Conservation (phyloP, 768 basidiomycete species). For the Collybiopsis confluens region DNA sequence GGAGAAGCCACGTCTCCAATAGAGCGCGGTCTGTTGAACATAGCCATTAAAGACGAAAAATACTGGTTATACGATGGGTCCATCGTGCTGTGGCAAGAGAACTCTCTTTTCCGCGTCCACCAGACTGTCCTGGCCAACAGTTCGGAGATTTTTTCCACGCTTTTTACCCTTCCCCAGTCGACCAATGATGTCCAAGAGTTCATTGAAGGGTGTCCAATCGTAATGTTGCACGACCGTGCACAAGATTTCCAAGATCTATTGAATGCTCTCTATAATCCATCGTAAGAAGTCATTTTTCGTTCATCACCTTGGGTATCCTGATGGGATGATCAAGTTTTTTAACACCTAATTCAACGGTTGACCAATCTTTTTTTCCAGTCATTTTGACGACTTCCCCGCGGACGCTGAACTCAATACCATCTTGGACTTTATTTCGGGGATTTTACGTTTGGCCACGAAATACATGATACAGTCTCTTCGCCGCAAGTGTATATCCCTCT, state of each 20-base stretch:
- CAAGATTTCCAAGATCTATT: slow-evolving; percentile 47
- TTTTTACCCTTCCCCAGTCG: slow-evolving; percentile 58
- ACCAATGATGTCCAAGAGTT: slow-evolving; percentile 24
- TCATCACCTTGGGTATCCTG: too few species aligned
- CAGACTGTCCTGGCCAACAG: slow-evolving; percentile 46
- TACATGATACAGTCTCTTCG: slow-evolving; percentile 54
- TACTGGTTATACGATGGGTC: slow-evolving; percentile 48
- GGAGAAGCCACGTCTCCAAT: not conserved
- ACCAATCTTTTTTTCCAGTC: too few species aligned
- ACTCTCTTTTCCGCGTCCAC: slow-evolving; percentile 39
- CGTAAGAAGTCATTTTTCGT: too few species aligned
- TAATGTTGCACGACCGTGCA: slow-evolving; percentile 43
- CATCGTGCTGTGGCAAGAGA: slow-evolving; percentile 36
- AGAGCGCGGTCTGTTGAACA: not conserved
- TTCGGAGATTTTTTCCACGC: slow-evolving; percentile 61
- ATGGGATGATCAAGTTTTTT: too few species aligned
- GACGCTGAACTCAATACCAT: slow-evolving; percentile 39
- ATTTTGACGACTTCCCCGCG: slow-evolving; percentile 31
- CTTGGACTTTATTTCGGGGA: slow-evolving; percentile 42
- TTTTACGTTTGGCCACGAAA: slow-evolving; percentile 61
- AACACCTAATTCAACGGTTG: too few species aligned
- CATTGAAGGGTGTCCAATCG: slow-evolving; percentile 48
- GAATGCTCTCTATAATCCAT: slow-evolving; percentile 48
- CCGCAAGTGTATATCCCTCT: slow-evolving; percentile 44
- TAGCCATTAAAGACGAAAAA: slow-evolving; percentile 21